Percentiles rank a stretch among this genome's conserved stretches.
These are phyloP conservation scores for Coffea canephora DNA, from an alignment of 257 asterid genomes.

Conservation along the genomic window DNA sequence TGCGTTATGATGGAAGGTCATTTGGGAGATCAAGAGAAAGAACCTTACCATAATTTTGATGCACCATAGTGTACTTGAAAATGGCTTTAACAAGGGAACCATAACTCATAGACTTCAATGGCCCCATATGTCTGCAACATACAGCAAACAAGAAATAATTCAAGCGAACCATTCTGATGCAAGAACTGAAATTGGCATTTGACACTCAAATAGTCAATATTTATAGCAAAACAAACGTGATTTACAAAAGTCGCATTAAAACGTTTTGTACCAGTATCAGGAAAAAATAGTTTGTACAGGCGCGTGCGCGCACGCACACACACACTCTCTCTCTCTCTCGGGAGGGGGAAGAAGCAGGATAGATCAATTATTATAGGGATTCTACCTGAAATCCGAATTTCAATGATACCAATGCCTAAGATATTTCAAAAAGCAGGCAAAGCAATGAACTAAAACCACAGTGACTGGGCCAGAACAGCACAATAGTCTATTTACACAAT, in stretches of 20 bases:
- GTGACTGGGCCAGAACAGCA: neutral
- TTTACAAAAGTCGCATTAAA: neutral
- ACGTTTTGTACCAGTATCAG: no score
- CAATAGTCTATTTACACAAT: neutral
- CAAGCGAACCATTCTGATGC: neutral
- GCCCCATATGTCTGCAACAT: conserved; percentile 53
- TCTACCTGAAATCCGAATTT: neutral
- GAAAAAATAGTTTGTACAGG: no score
- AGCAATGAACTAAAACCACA: neutral
- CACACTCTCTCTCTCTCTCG: neutral
- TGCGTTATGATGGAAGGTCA: neutral
- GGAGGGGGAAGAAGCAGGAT: neutral
- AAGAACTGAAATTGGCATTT: neutral
- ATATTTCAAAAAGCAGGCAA: neutral
- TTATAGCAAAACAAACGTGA: neutral
- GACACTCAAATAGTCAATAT: neutral
- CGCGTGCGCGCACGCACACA: neutral
- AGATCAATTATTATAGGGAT: neutral
- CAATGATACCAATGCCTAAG: neutral
- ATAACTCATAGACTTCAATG: conserved; percentile 55
- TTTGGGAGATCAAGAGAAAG: neutral
- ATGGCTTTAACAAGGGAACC: conserved; percentile 82
- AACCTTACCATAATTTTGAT: conserved; percentile 61
- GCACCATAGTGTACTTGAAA: conserved; percentile 68
- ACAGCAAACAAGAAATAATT: neutral